These are phyloP conservation scores for Malassezia dermatis DNA, from an alignment of 1,284 basidiomycete species.

Conservation along the genomic window DNA sequence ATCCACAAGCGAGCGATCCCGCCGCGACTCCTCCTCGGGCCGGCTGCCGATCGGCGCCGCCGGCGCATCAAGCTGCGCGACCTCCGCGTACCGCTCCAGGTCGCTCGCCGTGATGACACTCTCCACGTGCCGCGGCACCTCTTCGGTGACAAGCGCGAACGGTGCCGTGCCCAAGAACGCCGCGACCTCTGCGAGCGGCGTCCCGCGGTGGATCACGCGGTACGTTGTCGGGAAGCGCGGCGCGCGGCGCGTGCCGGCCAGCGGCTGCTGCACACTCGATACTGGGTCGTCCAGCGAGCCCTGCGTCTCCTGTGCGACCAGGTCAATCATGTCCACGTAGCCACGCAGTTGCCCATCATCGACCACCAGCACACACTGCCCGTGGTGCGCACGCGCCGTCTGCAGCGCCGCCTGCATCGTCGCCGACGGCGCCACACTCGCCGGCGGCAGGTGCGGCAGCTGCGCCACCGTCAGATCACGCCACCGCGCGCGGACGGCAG, in stretches of 20 bases:
- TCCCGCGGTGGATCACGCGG: slow-evolving; percentile 38
- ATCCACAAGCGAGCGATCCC: slow-evolving; percentile 73
- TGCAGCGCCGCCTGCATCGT: slow-evolving; percentile 3
- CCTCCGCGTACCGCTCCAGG: slow-evolving; percentile 30
- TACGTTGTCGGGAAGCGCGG: slow-evolving; percentile 20
- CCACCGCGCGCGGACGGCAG: neutral
- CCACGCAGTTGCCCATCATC: slow-evolving; percentile 33
- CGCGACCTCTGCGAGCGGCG: slow-evolving; percentile 40
- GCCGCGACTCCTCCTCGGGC: slow-evolving; percentile 64
- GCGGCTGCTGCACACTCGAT: slow-evolving; percentile 25
- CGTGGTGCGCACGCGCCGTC: slow-evolving; percentile 8
- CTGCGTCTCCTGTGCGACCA: slow-evolving; percentile 23
- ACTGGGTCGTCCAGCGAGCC: slow-evolving; percentile 24
- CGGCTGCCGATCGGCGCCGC: slow-evolving; percentile 17
- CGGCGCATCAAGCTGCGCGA: slow-evolving; percentile 26
- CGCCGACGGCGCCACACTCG: neutral
- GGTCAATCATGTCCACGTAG: slow-evolving; percentile 35
- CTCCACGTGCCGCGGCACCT: slow-evolving; percentile 30
- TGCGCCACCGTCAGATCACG: slow-evolving; percentile 1
- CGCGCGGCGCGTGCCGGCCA: slow-evolving; percentile 3
- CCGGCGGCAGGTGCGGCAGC: slow-evolving; percentile 10
- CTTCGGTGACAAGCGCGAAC: slow-evolving; percentile 43
- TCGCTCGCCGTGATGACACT: slow-evolving; percentile 39
- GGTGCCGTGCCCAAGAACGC: slow-evolving; percentile 36
- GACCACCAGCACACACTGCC: slow-evolving; percentile 10